Evolutionary conservation across 2,329 filamentous ascomycete species (phyloP).

Genomic region (Grosmannia serpens): DNA sequence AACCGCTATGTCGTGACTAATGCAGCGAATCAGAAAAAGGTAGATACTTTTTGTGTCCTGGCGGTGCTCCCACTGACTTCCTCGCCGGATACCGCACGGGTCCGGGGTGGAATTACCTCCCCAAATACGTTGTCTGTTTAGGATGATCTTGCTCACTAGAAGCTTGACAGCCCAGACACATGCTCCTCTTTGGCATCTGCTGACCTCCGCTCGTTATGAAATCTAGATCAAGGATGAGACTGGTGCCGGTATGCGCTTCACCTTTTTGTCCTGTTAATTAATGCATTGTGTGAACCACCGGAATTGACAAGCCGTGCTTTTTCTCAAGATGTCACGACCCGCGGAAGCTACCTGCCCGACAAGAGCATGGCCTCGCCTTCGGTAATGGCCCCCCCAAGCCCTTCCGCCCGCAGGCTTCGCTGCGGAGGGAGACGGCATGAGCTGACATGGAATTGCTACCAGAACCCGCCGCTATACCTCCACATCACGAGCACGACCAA

Average conservation of each 20-base stretch:
- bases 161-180: slow-evolving; percentile 52
- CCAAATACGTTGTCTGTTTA: not conserved
- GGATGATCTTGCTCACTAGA: slow-evolving; percentile 54
- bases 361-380: slow-evolving; percentile 92
- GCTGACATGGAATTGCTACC: slow-evolving; percentile 3
- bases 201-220: slow-evolving; percentile 69
- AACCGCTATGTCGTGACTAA: slow-evolving; percentile 97
- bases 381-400: slow-evolving; percentile 43
- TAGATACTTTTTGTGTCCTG: slow-evolving; percentile 64
- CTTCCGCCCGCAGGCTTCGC: too few relatives aligned
- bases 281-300: not conserved
- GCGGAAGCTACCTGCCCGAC: slow-evolving; percentile 92
- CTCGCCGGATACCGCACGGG: not conserved
- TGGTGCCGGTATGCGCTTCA: slow-evolving; percentile 89
- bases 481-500: slow-evolving; percentile 91
- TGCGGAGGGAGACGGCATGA: too few relatives aligned
- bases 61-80: slow-evolving; percentile 26
- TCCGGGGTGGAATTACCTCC: too few relatives aligned
- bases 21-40: slow-evolving; percentile 96
- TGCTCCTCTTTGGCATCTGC: slow-evolving; percentile 73
- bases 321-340: slow-evolving; percentile 91
- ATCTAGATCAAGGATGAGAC: slow-evolving; percentile 99
- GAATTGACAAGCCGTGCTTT: slow-evolving; percentile 42
- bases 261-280: not conserved
- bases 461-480: slow-evolving; percentile 90